Conservation (phyloP, 768 basidiomycete genomes). For the Rhodosporidiobolus odoratus region DNA sequence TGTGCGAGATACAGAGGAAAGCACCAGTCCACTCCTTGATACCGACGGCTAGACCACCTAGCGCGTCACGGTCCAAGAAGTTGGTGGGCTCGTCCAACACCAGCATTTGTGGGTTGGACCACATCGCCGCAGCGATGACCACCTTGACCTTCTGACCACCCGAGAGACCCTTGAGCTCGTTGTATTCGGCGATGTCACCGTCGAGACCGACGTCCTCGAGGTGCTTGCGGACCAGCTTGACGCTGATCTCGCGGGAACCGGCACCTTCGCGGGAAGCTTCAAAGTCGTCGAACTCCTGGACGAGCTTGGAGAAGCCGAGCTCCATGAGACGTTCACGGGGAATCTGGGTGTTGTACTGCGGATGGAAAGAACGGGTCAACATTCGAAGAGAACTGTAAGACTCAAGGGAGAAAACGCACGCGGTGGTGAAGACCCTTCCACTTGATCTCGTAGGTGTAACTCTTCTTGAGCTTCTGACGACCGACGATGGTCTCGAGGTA, state of each 20-base stretch:
- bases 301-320: constrained; percentile 81
- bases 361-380: constrained; percentile 46
- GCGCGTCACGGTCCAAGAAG: constrained; percentile 92
- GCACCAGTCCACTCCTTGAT: constrained; percentile 93
- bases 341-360: constrained; percentile 85
- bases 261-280: constrained; percentile 94
- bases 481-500: constrained; percentile 63
- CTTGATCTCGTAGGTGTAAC: constrained; percentile 76
- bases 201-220: constrained; percentile 92
- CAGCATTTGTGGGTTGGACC: constrained; percentile 81
- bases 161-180: constrained; percentile 87
- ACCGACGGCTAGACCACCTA: constrained; percentile 89
- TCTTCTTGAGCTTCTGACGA: constrained; percentile 82
- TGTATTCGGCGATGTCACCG: constrained; percentile 96
- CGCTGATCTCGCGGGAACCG: constrained; percentile 77
- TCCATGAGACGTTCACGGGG: constrained; percentile 75
- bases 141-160: constrained; percentile 88
- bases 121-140: constrained; percentile 74
- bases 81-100: constrained; percentile 64
- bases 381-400: neutral
- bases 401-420: constrained; percentile 7
- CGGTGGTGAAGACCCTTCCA: constrained; percentile 49
- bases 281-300: constrained; percentile 92
- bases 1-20: constrained; percentile 94
- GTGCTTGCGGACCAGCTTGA: constrained; percentile 77